Evolutionary conservation across 805 yeast species (phyloP).

Genomic region (Metschnikowia gelsemii): DNA sequence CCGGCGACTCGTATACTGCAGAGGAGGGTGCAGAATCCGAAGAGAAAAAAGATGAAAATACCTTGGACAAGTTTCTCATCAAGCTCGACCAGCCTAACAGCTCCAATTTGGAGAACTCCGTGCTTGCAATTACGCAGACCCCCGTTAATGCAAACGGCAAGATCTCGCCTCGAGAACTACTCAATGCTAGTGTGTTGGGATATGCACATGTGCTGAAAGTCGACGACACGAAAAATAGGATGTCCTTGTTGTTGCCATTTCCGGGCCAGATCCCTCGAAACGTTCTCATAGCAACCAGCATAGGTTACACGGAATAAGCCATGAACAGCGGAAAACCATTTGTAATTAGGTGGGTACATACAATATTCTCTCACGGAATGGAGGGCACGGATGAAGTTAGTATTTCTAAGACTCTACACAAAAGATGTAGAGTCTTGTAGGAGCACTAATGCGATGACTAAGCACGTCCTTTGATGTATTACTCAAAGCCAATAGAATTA

Average conservation of each 20-base stretch:
- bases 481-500: too few relatives aligned
- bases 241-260: slow-evolving; percentile 77
- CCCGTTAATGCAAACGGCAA: slow-evolving; percentile 37
- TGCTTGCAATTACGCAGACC: slow-evolving; percentile 57
- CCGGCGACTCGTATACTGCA: slow-evolving; percentile 42
- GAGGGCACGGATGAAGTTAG: too few relatives aligned
- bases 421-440: too few relatives aligned
- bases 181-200: slow-evolving; percentile 69
- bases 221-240: slow-evolving; percentile 69
- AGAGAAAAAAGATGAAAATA: slow-evolving; percentile 23
- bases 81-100: slow-evolving; percentile 46
- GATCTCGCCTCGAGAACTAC: slow-evolving; percentile 45
- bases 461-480: too few relatives aligned
- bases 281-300: slow-evolving; percentile 70
- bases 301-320: slow-evolving; percentile 80
- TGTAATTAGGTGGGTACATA: too few relatives aligned
- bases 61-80: slow-evolving; percentile 35
- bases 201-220: slow-evolving; percentile 70
- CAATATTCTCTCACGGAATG: too few relatives aligned
- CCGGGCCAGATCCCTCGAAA: slow-evolving; percentile 82
- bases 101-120: slow-evolving; percentile 66
- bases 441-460: too few relatives aligned
- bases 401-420: too few relatives aligned
- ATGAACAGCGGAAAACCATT: too few relatives aligned
- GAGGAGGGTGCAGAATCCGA: slow-evolving; percentile 24